These are phyloP conservation scores for Heterobasidion irregulare DNA, from an alignment of 1,284 basidiomycete species.

Conservation along the genomic window DNA sequence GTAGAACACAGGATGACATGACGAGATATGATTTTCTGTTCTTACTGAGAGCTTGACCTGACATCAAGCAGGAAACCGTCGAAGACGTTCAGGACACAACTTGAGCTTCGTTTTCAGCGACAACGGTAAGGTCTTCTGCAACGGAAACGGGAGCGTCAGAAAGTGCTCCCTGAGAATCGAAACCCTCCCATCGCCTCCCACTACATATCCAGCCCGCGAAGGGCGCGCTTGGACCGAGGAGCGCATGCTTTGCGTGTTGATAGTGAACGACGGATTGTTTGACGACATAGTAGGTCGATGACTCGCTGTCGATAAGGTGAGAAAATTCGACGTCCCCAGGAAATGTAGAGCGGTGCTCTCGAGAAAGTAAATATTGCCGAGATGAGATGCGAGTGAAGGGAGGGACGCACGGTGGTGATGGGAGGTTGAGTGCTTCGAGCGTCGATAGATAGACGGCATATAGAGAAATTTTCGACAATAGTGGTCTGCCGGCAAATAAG, in stretches of 20 bases:
- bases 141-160: neutral
- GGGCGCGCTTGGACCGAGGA: constrained; percentile 16
- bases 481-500: constrained; percentile 14
- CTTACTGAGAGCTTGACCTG: no score
- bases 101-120: neutral
- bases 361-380: neutral
- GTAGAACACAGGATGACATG: no score
- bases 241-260: constrained; percentile 15
- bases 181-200: constrained; percentile 22
- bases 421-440: neutral
- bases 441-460: constrained; percentile 14
- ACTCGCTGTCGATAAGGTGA: neutral
- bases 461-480: constrained; percentile 22
- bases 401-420: constrained; percentile 4
- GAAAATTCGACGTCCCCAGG: neutral
- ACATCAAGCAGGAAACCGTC: no score
- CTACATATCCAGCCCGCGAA: constrained; percentile 25
- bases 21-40: no score
- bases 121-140: neutral
- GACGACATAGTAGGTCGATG: constrained; percentile 14
- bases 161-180: constrained; percentile 10
- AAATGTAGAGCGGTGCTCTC: neutral
- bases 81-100: no score
- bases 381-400: neutral
- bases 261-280: constrained; percentile 3